Conservation (phyloP, 139 green algal genomes). For the Chlamydomonas incerta region DNA sequence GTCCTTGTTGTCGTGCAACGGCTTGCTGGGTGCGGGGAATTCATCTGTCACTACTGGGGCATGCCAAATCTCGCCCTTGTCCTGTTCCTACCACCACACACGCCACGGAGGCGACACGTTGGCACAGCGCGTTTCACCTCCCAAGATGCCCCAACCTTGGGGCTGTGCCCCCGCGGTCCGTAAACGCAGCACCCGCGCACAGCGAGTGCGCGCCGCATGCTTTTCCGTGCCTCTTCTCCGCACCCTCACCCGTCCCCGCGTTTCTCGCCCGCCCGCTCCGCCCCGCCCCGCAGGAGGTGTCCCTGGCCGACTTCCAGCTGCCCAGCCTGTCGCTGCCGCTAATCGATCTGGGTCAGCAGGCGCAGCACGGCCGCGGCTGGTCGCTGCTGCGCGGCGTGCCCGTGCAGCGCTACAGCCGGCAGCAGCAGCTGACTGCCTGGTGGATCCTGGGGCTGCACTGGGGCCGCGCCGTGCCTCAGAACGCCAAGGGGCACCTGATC, state of each 20-base stretch:
- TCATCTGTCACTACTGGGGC: no score
- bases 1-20: no score
- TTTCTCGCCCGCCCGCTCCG: background rate
- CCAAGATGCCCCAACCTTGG: no score
- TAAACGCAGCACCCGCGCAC: no score
- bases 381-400: constrained; percentile 69
- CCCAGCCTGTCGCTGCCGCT: constrained; percentile 64
- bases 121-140: no score
- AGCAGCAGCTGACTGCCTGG: constrained; percentile 61
- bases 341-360: constrained; percentile 45
- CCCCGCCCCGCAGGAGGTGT: constrained; percentile 45
- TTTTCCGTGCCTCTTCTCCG: background rate
- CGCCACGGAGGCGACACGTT: no score
- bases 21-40: no score
- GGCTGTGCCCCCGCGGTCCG: no score
- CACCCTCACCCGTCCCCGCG: background rate
- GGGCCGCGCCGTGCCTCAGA: constrained; percentile 65
- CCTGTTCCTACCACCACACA: no score
- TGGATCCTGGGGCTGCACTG: constrained; percentile 66
- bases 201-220: no score
- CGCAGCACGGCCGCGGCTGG: constrained; percentile 69
- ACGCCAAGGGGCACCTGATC: constrained; percentile 77
- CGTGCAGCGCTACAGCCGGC: constrained; percentile 58
- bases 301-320: constrained; percentile 59
- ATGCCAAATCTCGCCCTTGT: no score